These are phyloP conservation scores for Albizia julibrissin DNA, from an alignment of 306 rosid species.

Conservation along the genomic window DNA sequence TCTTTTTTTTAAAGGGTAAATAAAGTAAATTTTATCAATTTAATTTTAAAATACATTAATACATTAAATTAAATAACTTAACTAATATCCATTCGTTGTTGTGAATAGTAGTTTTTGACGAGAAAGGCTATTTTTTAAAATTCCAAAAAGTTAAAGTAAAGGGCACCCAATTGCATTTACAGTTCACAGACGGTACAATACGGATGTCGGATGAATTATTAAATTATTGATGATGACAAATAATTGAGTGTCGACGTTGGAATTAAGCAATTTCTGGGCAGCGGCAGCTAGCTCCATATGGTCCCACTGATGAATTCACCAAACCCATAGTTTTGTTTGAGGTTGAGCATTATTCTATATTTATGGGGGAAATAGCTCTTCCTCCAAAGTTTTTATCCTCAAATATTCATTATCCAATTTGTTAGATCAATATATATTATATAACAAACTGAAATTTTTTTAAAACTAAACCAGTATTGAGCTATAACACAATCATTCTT, in stretches of 20 bases:
- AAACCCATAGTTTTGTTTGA: not conserved
- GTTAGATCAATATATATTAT: not conserved
- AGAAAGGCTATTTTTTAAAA: too few relatives aligned
- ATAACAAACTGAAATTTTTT: too few relatives aligned
- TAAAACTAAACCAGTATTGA: not conserved
- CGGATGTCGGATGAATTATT: not conserved
- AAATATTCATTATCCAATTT: not conserved
- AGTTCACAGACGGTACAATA: not conserved
- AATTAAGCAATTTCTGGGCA: not conserved
- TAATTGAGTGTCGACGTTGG: not conserved
- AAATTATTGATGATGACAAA: not conserved
- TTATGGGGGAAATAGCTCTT: not conserved
- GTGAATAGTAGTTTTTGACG: too few relatives aligned
- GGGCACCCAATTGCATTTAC: not conserved
- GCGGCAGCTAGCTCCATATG: not conserved
- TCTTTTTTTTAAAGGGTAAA: too few relatives aligned
- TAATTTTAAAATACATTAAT: too few relatives aligned
- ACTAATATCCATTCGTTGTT: too few relatives aligned
- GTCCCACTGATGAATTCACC: not conserved
- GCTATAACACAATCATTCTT: not conserved
- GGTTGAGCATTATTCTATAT: not conserved
- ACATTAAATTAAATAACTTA: too few relatives aligned
- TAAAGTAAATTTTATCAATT: too few relatives aligned
- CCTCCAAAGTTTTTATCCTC: not conserved
- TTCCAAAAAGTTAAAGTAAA: too few relatives aligned